phyloP scores from a whole-genome alignment of 2,329 filamentous ascomycete species.

The Colletotrichum liaoningense region DNA sequence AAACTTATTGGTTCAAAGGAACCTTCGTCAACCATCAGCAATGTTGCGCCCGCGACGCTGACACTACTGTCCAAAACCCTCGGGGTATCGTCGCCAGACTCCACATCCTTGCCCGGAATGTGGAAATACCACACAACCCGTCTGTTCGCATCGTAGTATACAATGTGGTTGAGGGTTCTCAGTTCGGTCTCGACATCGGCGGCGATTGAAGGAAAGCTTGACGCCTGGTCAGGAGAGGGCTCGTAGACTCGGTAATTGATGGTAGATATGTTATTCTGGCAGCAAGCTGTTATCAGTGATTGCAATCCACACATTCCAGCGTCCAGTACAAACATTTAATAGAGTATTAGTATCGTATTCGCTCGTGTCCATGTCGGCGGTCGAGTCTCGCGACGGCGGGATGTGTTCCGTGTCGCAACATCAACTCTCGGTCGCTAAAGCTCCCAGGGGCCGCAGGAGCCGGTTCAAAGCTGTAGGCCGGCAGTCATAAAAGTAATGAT shows the following conservation, averaged over 20 bases:
- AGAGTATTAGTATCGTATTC: conserved; percentile 73
- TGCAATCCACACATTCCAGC: background rate
- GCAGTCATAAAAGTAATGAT: conserved; percentile 27
- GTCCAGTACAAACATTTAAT: conserved; percentile 61
- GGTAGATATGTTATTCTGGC: conserved; percentile 67
- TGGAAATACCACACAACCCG: conserved; percentile 67
- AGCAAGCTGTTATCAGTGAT: conserved; percentile 33
- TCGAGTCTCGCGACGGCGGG: conserved; percentile 38
- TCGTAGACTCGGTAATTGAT: conserved; percentile 68
- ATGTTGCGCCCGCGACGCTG: conserved; percentile 55
- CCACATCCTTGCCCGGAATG: conserved; percentile 55
- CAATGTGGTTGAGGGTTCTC: conserved; percentile 64
- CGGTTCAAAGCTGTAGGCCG: conserved; percentile 11
- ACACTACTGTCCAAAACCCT: conserved; percentile 51
- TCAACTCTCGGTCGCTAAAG: conserved; percentile 35
- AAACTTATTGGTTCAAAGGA: conserved; percentile 61
- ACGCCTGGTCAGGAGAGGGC: conserved; percentile 54
- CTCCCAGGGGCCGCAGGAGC: conserved; percentile 30
- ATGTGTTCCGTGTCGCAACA: conserved; percentile 34
- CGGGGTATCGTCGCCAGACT: conserved; percentile 26
- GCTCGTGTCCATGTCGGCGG: conserved; percentile 70
- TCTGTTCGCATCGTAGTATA: conserved; percentile 62
- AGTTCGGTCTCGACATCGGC: conserved; percentile 64
- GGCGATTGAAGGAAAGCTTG: conserved; percentile 57
- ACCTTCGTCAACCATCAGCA: conserved; percentile 61